Evolutionary conservation across 2,329 filamentous ascomycete genomes (phyloP), one percentile per base, ranked within the genome.

Genomic region (Ophiostoma triangulosporum): DNA sequence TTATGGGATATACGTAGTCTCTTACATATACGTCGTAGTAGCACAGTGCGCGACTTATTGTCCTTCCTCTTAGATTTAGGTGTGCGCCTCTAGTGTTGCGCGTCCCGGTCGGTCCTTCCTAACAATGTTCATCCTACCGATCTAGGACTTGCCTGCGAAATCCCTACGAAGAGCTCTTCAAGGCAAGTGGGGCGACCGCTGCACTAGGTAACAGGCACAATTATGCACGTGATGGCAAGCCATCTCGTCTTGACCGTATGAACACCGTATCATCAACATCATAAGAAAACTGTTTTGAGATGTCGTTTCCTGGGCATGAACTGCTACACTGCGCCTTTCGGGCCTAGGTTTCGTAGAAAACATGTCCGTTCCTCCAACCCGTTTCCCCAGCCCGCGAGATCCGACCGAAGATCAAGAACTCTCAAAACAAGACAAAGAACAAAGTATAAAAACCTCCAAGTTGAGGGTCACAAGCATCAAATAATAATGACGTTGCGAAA

Each of bases 101-200:
- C 11, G 48, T 29, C 14, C 24, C 48, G 27, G 48, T 54, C 36
- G 38, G 22, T 24, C 53, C 26, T 54, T 48, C 40, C 43, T 26
- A 14, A 17, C n/a, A 35, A 24, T 24, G 24, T 4, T 20, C 7
- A 20, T 15, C 12, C 6, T 27, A 24, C 31, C 26, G 48, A 35
- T 32, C 26, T 51, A 51, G 53, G 40, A 51, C 49, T 54, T 51
- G 24, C 43, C 15, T 14, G 12, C 53, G 33, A 29, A 20, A 11
- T 17, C 40, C 31, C 48, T 46, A 46, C 43, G 43, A 45, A 45
- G 24, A 46, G 26, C 43, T 43, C 38, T 31, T 45, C 11, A 27
- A 9, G 26, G 26, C 43, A 46, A 15, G 43, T 46, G 43, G 43
- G 43, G 24, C 31, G 31, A 11, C 29, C n/a, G n/a, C n/a, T n/a